Base-by-base conservation (phyloP, 78 protist species). In the Polysphondylium violaceum region DNA sequence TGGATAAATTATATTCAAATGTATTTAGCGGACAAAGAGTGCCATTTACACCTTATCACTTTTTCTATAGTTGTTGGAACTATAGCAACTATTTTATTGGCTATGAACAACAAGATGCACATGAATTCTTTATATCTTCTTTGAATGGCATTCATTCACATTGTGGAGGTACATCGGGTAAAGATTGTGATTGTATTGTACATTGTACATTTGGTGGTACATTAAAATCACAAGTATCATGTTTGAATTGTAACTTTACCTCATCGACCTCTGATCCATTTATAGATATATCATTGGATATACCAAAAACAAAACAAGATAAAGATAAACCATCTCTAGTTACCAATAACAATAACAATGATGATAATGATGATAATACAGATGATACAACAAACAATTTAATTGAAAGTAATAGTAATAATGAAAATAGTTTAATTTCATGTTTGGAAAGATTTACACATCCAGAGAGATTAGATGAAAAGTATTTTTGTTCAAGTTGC, bases 41-140 rank as follows among this genome's bases (percentile, higher is more conserved):
- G 12, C 93, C 97, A 50, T 79, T 41, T 51, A 75, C 81, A 6
- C 97, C 97, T 23, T 87, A 77, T 33, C 65, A 87, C 27, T 92
- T 95, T 43, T 73, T 95, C 0, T 86, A 88, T 60, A 40, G 83
- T 36, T 69, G 87, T 60, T 95, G 97, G 97, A 50, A 41, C 53
- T 40, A 61, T 51, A 53, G 93, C 0, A 61, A 76, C 29, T 86
- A 78, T 60, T 67, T 96, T 38, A 93, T 94, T 12, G 97, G 97
- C 17, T 94, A 95, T 67, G 97, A 91, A 60, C 98, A 96, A 73
- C 97, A 96, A 29, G 98, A 96, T 65, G 98, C 98, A 23, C 98
- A 96, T 40, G 98, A 96, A 65, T 95, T 95, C 61, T 74, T 95
- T 81, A 89, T 96, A n/a, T 65, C 94, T 3, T 33, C 93, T 31